These are phyloP conservation scores for Lomentospora prolificans DNA, from an alignment of 2,329 filamentous ascomycete genomes.

Conservation along the genomic window DNA sequence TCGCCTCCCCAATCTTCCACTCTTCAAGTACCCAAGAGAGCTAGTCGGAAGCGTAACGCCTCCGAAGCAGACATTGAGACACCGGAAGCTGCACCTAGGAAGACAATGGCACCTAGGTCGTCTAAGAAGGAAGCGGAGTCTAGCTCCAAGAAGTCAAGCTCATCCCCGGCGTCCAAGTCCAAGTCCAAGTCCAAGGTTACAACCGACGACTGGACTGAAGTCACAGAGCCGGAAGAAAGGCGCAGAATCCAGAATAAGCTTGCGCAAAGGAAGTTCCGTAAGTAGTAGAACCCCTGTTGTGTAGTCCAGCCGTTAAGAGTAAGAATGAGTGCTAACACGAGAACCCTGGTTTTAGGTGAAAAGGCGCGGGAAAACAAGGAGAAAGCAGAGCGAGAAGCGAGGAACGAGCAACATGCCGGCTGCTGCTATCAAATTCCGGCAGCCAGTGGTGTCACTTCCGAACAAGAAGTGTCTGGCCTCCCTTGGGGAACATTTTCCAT, in stretches of 20 bases:
- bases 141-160: constrained; percentile 18
- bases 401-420: constrained; percentile 54
- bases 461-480: constrained; percentile 49
- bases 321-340: not conserved
- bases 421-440: constrained; percentile 54
- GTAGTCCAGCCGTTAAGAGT: too few species aligned
- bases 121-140: constrained; percentile 15
- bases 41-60: constrained; percentile 11
- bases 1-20: not conserved
- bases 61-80: constrained; percentile 16
- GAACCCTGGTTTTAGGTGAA: constrained; percentile 43
- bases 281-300: constrained; percentile 19
- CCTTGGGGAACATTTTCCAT: constrained; percentile 65
- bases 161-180: constrained; percentile 22
- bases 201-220: constrained; percentile 57
- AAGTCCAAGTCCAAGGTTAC: constrained; percentile 33
- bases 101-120: constrained; percentile 21
- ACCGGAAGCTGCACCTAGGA: constrained; percentile 19
- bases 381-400: constrained; percentile 49
- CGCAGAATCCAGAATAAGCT: constrained; percentile 68
- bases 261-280: constrained; percentile 68
- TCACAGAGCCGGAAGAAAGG: constrained; percentile 61
- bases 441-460: constrained; percentile 41
- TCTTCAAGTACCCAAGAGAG: not conserved
- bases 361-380: constrained; percentile 61